A percentile compares a stretch with the other conserved stretches of the same genome.
Conservation (phyloP, 345 rosid species). For the Brassica juncea region DNA sequence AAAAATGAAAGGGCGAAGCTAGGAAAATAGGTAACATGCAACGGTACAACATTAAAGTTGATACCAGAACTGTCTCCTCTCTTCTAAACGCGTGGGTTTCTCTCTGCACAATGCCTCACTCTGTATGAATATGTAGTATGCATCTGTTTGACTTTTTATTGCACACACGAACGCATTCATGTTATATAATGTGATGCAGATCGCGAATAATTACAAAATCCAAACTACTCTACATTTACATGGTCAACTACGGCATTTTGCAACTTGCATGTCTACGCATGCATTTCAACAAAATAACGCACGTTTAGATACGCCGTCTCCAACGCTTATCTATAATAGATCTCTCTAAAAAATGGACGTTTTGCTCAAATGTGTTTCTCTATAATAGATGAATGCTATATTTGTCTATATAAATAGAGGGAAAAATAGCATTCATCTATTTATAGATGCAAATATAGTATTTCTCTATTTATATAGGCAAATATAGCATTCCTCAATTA, state of each 20-base stretch:
- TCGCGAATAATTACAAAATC: not conserved
- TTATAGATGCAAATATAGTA: no score
- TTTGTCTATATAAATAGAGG: no score
- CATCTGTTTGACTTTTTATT: not conserved
- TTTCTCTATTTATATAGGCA: no score
- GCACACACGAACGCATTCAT: slow-evolving; percentile 21
- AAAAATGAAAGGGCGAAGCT: slow-evolving; percentile 35
- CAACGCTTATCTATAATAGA: no score
- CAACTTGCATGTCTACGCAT: not conserved
- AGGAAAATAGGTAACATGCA: slow-evolving; percentile 38
- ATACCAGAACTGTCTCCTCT: slow-evolving; percentile 40
- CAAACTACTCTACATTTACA: not conserved
- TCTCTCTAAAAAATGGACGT: no score
- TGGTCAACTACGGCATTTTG: not conserved
- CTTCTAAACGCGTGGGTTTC: slow-evolving; percentile 36
- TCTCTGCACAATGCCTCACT: slow-evolving; percentile 26
- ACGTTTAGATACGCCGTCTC: not conserved
- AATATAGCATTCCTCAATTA: no score
- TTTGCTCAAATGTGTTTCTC: no score
- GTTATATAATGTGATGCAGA: not conserved
- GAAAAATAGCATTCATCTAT: no score
- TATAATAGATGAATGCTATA: no score
- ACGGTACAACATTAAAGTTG: slow-evolving; percentile 39
- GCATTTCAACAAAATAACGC: not conserved
- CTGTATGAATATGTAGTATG: not conserved